Conservation (phyloP, 305 asterid genomes). For the Fraxinus angustifolia region DNA sequence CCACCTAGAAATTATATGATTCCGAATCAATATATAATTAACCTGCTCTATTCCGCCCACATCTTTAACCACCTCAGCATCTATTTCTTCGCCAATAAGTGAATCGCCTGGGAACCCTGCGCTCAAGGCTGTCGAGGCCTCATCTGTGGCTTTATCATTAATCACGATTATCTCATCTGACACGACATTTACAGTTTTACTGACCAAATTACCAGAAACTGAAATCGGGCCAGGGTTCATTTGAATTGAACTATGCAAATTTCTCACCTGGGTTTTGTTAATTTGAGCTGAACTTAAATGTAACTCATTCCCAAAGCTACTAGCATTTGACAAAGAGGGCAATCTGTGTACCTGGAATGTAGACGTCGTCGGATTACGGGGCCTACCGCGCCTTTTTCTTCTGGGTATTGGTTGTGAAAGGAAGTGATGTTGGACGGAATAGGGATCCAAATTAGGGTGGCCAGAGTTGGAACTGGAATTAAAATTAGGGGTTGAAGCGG, state of each 20-base stretch:
- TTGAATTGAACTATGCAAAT: constrained; percentile 21
- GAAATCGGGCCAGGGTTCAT: constrained; percentile 29
- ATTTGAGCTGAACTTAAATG: constrained; percentile 30
- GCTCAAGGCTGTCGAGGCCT: constrained; percentile 81
- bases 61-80: constrained; percentile 76
- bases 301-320: constrained; percentile 23
- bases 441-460: constrained; percentile 28
- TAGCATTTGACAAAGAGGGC: constrained; percentile 18
- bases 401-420: constrained; percentile 55
- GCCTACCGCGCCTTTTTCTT: constrained; percentile 69
- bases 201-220: constrained; percentile 18
- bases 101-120: constrained; percentile 95
- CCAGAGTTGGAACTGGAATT: constrained; percentile 15
- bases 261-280: constrained; percentile 28
- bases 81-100: constrained; percentile 84
- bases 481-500: constrained; percentile 26
- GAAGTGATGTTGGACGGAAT: constrained; percentile 36
- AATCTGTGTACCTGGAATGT: constrained; percentile 44
- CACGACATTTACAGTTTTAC: constrained; percentile 39
- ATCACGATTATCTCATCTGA: constrained; percentile 91
- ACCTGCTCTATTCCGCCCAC: constrained; percentile 97
- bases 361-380: constrained; percentile 43
- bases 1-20: constrained; percentile 78
- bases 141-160: constrained; percentile 81
- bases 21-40: constrained; percentile 77